Evolutionary conservation across 441 rosid species (phyloP).

Genomic region (Corymbia calophylla): DNA sequence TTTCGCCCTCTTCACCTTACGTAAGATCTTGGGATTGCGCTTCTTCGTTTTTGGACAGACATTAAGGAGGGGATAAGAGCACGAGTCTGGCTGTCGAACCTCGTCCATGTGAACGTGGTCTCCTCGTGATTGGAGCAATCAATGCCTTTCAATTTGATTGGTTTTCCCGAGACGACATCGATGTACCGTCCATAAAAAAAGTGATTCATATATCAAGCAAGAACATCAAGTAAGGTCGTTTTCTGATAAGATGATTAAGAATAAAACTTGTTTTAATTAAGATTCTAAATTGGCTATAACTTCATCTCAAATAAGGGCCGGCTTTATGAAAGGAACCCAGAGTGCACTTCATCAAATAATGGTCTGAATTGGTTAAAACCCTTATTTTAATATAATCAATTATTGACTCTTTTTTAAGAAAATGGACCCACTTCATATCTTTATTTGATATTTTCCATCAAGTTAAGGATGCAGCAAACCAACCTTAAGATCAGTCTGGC

Average conservation of each 20-base stretch:
- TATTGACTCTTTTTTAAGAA: neutral
- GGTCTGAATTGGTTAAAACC: neutral
- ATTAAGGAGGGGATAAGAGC: neutral
- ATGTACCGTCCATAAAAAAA: neutral
- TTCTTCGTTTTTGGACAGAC: too few species aligned
- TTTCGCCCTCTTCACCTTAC: neutral
- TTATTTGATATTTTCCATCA: neutral
- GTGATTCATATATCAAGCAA: neutral
- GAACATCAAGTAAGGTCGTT: rapidly evolving
- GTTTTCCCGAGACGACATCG: neutral
- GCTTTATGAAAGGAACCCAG: too few species aligned
- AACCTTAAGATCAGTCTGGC: neutral
- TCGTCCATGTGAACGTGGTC: neutral
- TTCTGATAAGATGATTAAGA: neutral
- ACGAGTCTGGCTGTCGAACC: neutral
- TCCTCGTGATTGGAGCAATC: neutral
- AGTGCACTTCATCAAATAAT: too few species aligned
- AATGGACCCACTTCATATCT: rapidly evolving
- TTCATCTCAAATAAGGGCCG: rapidly evolving
- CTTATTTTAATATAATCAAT: rapidly evolving
- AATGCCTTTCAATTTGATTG: neutral
- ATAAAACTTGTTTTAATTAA: neutral
- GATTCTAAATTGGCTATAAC: too few species aligned
- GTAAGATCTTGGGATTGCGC: neutral
- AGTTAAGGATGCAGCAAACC: neutral